These are phyloP conservation scores for Hymenotorrendiella dingleyae DNA, from an alignment of 2,329 filamentous ascomycete species.

Conservation along the genomic window DNA sequence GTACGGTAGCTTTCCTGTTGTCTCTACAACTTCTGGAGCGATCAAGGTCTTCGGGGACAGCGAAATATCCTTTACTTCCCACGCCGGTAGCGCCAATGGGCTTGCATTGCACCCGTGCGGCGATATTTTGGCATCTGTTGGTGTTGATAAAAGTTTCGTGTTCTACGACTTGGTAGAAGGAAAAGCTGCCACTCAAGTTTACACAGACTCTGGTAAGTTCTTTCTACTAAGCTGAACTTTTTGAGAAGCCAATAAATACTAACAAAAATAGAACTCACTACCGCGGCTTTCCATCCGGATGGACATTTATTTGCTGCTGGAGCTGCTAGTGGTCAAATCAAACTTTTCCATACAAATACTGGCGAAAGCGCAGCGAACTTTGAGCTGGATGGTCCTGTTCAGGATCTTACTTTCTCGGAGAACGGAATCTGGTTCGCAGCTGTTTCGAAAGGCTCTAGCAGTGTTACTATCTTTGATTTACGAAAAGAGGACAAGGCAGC, in stretches of 20 bases:
- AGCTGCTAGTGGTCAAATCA: slow-evolving; percentile 72
- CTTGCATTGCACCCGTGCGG: slow-evolving; percentile 79
- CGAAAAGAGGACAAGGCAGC: slow-evolving; percentile 82
- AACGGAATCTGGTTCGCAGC: slow-evolving; percentile 96
- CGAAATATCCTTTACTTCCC: slow-evolving; percentile 66
- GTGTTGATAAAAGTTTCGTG: slow-evolving; percentile 85
- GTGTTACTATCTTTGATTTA: slow-evolving; percentile 83
- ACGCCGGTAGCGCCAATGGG: slow-evolving; percentile 74
- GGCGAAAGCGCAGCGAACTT: slow-evolving; percentile 74
- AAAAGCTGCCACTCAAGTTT: slow-evolving; percentile 70
- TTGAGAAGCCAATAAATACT: slow-evolving; percentile 6
- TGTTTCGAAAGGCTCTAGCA: slow-evolving; percentile 68
- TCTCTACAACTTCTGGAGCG: slow-evolving; percentile 39
- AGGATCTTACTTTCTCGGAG: slow-evolving; percentile 81
- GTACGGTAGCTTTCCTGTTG: slow-evolving; percentile 31
- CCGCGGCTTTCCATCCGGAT: slow-evolving; percentile 87
- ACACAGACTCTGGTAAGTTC: slow-evolving; percentile 69
- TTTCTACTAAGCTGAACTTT: not conserved
- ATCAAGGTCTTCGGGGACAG: slow-evolving; percentile 72
- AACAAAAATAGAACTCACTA: slow-evolving; percentile 40
- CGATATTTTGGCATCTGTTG: slow-evolving; percentile 78
- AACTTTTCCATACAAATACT: slow-evolving; percentile 81
- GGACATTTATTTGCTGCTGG: slow-evolving; percentile 90
- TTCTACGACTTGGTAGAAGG: slow-evolving; percentile 73
- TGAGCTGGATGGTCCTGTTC: slow-evolving; percentile 60